Base-by-base conservation (phyloP, 305 asterid genomes). In the Fraxinus sp. region DNA sequence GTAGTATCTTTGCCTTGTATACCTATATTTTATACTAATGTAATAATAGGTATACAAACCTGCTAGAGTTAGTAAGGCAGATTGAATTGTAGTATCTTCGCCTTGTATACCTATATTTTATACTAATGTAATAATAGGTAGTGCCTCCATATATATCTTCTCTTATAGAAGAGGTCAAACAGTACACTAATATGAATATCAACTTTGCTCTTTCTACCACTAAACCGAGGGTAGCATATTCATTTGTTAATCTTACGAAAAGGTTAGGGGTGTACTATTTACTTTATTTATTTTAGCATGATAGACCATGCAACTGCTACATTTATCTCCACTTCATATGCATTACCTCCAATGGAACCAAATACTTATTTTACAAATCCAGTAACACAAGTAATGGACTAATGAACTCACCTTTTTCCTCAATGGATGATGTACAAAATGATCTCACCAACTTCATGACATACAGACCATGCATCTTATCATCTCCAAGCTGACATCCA, bases 381-480 rank as follows among this genome's bases (percentile, higher is more conserved):
- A 11, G 2, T 36, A 75, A 52, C 11, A 49, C 32, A 57, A 11
- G 26, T 33, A 72, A 37, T 39, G 20, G 81, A 83, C 66, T 66
- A 39, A 41, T 49, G 73, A 76, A 73, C 79, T 77, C 75, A 92
- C 98, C 89, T 82, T 89, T 84, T 70, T 80, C 86, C 73, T 92
- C 98, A 70, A 80, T 83, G 43, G 92, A 86, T 36, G 98, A 92
- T 33, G 91, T 82, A 87, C 98, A 96, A 81, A 97, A 97, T 68
- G 97, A 93, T 80, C 98, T 92, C 85, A 95, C 98, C 85, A 97
- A 92, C 90, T 93, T 97, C 98, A 93, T 89, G 84, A 95, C 83
- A 88, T 90, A 87, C 28, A 93, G 88, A 79, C 98, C 99, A 77
- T 72, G 92, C 90, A 95, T 87, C 90, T 95, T 97, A 88, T 93